Percentiles rank a stretch among this genome's conserved stretches.
phyloP scores from a whole-genome alignment of 345 rosid species.

The Syzygium aromaticum region DNA sequence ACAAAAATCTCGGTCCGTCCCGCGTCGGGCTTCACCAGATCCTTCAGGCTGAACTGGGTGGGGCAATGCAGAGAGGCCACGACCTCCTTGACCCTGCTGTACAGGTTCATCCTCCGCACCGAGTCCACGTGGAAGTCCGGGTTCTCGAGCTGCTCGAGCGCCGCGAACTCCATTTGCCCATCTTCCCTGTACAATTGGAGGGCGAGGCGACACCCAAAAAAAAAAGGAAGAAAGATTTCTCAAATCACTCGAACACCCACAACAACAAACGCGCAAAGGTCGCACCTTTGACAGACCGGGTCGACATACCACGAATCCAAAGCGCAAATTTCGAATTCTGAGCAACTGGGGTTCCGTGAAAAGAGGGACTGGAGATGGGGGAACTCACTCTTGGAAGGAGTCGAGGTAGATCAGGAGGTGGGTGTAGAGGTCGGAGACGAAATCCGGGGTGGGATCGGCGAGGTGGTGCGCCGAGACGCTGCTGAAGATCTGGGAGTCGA shows the following conservation, averaged over 20 bases:
- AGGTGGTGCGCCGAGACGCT: slow-evolving; percentile 42
- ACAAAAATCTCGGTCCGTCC: slow-evolving; percentile 60
- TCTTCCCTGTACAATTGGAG: slow-evolving; percentile 48
- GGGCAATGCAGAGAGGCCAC: slow-evolving; percentile 46
- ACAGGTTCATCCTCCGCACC: slow-evolving; percentile 32
- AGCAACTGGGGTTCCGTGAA: not conserved
- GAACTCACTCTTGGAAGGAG: slow-evolving; percentile 45
- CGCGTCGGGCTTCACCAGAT: slow-evolving; percentile 52
- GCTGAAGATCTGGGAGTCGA: slow-evolving; percentile 55
- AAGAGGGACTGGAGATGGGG: not conserved
- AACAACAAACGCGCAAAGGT: not conserved
- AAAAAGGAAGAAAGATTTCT: not conserved
- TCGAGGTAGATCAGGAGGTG: slow-evolving; percentile 66
- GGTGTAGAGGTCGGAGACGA: slow-evolving; percentile 51
- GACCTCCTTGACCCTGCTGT: slow-evolving; percentile 34
- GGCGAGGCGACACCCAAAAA: not conserved
- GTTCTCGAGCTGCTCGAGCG: slow-evolving; percentile 77
- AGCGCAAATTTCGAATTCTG: not conserved
- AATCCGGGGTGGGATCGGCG: slow-evolving; percentile 40
- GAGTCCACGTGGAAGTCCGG: slow-evolving; percentile 69
- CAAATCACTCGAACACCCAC: not conserved
- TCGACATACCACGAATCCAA: not conserved
- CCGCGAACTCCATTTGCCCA: slow-evolving; percentile 68
- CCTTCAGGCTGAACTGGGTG: slow-evolving; percentile 43
- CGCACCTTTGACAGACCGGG: not conserved